Base-by-base conservation (phyloP, 2,329 filamentous ascomycete genomes). In the Myriosclerotinia duriaeana region DNA sequence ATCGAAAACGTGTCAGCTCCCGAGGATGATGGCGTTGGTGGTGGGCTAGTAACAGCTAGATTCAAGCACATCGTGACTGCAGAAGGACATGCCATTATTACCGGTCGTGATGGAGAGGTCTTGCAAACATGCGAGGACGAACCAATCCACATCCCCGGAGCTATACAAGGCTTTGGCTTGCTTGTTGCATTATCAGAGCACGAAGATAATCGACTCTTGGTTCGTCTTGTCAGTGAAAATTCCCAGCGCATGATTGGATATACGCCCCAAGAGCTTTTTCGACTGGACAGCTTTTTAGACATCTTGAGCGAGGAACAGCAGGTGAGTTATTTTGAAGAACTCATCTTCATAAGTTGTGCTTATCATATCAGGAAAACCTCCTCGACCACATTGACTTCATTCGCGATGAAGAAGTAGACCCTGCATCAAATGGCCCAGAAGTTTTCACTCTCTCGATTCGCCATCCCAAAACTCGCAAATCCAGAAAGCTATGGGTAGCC, bases 361-460 rank as follows among this genome's bases (percentile, higher is more conserved):
- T 38, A 62, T 46, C 6, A n/a, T 20, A 96, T 74, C 84, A 89
- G 20, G 92, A 96, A 70, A 93, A 91, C 69, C 80, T 97, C 0
- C 79, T 95, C 8, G 92, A 96, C 71, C 92, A 96, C 71, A 85
- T 96, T 62, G 91, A 96, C 74, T 96, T 96, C 74, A 91, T 96
- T 64, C 86, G 89, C 30, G 92, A 96, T 61, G 92, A 95, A 69
- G 90, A 91, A 14, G 85, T 88, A 0, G 91, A 96, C 74, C 87
- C 91, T 0, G 81, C 84, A 0, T 79, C 84, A 1, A 93, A 93
- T 70, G 93, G 92, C 0, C 92, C 92, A 0, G 92, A 96, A 72
- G 91, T 97, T 3, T 95, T 97, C 72, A 91, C 90, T 59, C 78
- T 96, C 60, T 88, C 89, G 0, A 82, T 96, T 54, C 85, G 0